Conservation (phyloP, 805 yeast species). For the Pichia eremophila region DNA sequence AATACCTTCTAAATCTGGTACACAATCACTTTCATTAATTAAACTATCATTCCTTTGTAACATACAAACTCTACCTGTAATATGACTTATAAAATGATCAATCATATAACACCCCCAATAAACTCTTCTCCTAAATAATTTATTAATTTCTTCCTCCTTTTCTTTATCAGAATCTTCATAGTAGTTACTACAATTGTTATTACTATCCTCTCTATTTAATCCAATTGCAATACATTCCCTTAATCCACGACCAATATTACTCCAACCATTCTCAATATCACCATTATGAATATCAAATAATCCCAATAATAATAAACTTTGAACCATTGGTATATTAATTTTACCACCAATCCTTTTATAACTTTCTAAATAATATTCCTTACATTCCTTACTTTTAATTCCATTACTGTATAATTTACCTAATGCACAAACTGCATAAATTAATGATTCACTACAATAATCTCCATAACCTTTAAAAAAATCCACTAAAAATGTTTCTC, state of each 20-base stretch:
- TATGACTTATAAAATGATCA: slow-evolving; percentile 52
- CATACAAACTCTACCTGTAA: slow-evolving; percentile 50
- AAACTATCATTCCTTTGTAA: slow-evolving; percentile 49
- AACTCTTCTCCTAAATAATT: slow-evolving; percentile 45
- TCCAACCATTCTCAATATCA: slow-evolving; percentile 51
- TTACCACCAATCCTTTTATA: no score
- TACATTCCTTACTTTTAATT: no score
- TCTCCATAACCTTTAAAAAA: slow-evolving; percentile 32
- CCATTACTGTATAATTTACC: no score
- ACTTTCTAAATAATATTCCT: slow-evolving; percentile 21
- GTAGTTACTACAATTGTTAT: no score
- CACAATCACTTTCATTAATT: slow-evolving; percentile 47
- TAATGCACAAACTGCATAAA: slow-evolving; percentile 45
- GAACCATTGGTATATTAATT: no score
- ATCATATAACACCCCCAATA: slow-evolving; percentile 62
- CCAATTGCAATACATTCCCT: slow-evolving; percentile 32
- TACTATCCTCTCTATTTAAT: slow-evolving; percentile 52
- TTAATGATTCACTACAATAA: slow-evolving; percentile 46
- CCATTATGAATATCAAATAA: slow-evolving; percentile 46
- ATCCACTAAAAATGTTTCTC: slow-evolving; percentile 54
- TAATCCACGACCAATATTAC: slow-evolving; percentile 36
- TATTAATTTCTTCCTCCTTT: no score
- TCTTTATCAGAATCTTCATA: no score
- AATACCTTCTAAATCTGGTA: slow-evolving; percentile 57
- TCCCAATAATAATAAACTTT: no score